Evolutionary conservation across 108 stramenopile species (phyloP).

Genomic region (Mayamaea pseudoterrestris): DNA sequence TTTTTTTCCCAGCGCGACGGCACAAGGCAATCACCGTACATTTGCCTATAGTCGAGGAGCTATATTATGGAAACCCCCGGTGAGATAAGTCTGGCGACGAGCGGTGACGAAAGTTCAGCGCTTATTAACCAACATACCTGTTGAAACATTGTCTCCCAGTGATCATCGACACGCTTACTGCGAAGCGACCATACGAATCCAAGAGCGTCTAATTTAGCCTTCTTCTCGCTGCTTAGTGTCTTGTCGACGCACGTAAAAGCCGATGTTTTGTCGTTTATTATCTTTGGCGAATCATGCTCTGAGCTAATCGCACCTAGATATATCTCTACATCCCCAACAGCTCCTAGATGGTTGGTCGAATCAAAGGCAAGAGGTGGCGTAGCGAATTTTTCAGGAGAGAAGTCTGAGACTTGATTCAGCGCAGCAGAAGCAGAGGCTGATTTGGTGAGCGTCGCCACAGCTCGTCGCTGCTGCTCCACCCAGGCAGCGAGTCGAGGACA

Average conservation of each 20-base stretch:
- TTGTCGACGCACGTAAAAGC: neutral
- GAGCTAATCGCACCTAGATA: neutral
- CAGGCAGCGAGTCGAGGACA: conserved; percentile 30
- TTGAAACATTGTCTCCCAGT: conserved; percentile 41
- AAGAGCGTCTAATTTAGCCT: conserved; percentile 29
- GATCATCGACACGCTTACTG: conserved; percentile 37
- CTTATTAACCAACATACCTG: neutral
- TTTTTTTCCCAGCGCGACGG: conserved; percentile 36
- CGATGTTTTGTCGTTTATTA: no score
- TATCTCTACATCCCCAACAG: neutral
- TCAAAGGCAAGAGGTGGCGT: neutral
- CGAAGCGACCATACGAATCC: conserved; percentile 56
- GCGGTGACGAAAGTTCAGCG: no score
- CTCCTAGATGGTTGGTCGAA: neutral
- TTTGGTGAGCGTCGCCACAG: no score
- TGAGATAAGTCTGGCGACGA: neutral
- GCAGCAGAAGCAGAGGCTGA: no score
- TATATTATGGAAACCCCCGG: conserved; percentile 3
- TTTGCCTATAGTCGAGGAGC: conserved; percentile 29
- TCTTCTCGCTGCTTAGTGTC: conserved; percentile 22
- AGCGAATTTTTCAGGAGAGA: no score
- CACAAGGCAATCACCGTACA: conserved; percentile 44
- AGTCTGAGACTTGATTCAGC: no score
- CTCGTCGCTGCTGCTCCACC: conserved; percentile 36
- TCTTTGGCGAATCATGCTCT: neutral